These are phyloP conservation scores for Mikania micrantha DNA, from an alignment of 129 eudicot species.

Conservation along the genomic window DNA sequence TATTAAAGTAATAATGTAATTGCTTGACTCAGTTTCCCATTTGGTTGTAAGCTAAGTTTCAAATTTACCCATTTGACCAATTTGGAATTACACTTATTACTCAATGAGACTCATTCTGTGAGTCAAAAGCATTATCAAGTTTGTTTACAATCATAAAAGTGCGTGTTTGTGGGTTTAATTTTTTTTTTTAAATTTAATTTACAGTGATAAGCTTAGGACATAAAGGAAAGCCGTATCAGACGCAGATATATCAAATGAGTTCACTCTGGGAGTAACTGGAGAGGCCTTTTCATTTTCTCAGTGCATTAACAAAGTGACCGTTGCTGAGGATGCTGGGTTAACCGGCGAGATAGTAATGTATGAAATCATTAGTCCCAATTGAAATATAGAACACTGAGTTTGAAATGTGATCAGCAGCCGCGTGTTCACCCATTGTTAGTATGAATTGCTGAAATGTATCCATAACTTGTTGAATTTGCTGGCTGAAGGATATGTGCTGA, in stretches of 20 bases:
- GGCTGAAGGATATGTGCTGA: conserved; percentile 79
- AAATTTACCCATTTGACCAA: background rate
- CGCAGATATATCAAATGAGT: conserved; percentile 69
- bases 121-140: background rate
- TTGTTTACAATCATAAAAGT: background rate
- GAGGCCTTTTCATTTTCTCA: conserved; percentile 73
- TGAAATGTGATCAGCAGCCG: conserved; percentile 57
- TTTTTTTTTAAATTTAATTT: background rate
- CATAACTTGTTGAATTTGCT: conserved; percentile 86
- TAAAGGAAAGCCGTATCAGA: conserved; percentile 74
- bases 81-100: no score
- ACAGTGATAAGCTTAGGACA: conserved; percentile 83
- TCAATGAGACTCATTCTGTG: no score
- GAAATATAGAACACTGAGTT: conserved; percentile 79
- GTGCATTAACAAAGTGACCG: conserved; percentile 67
- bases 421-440: conserved; percentile 76
- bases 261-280: conserved; percentile 75
- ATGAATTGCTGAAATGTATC: conserved; percentile 83
- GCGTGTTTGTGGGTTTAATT: background rate
- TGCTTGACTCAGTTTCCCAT: no score
- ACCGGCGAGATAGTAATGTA: conserved; percentile 84
- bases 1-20: no score
- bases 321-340: conserved; percentile 56
- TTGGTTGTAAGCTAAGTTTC: background rate
- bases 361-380: conserved; percentile 86